These are phyloP conservation scores for Cichorium intybus DNA, from an alignment of 140 eudicot genomes.

Conservation along the genomic window DNA sequence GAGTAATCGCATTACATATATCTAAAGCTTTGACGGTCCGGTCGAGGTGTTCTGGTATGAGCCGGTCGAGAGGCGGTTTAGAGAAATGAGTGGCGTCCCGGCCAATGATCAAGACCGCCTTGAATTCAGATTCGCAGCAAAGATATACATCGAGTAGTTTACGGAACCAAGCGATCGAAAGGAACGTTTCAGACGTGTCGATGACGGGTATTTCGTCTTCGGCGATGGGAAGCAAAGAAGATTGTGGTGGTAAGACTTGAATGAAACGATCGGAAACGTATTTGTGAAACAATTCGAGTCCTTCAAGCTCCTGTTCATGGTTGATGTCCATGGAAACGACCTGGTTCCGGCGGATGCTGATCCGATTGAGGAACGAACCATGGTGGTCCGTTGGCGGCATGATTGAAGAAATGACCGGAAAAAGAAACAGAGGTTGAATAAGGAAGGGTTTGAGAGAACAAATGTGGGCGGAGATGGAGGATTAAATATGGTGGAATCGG, in stretches of 20 bases:
- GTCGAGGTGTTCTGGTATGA: slow-evolving; percentile 71
- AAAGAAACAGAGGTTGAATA: neutral
- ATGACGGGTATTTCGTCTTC: slow-evolving; percentile 2
- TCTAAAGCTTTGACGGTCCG: slow-evolving; percentile 82
- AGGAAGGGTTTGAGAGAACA: slow-evolving; percentile 1
- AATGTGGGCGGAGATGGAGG: slow-evolving; percentile 23
- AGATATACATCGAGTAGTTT: slow-evolving; percentile 69
- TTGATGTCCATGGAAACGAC: slow-evolving; percentile 39
- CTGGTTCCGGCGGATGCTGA: slow-evolving; percentile 91
- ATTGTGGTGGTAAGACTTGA: slow-evolving; percentile 24
- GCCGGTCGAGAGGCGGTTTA: slow-evolving; percentile 75
- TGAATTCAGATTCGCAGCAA: slow-evolving; percentile 81
- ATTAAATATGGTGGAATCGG: slow-evolving; percentile 12
- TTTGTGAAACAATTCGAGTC: slow-evolving; percentile 58
- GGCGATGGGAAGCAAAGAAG: slow-evolving; percentile 2
- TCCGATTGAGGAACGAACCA: slow-evolving; percentile 72
- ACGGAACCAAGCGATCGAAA: slow-evolving; percentile 69
- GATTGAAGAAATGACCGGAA: slow-evolving; percentile 14
- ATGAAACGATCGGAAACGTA: slow-evolving; percentile 51
- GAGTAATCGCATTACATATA: slow-evolving; percentile 72
- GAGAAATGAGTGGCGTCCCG: slow-evolving; percentile 58
- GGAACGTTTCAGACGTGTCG: slow-evolving; percentile 21
- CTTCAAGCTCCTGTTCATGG: slow-evolving; percentile 53
- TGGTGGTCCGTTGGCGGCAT: slow-evolving; percentile 75
- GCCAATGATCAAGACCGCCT: slow-evolving; percentile 64